Conservation (phyloP, 352 stramenopile genomes). For the Globisporangium paroecandrum region DNA sequence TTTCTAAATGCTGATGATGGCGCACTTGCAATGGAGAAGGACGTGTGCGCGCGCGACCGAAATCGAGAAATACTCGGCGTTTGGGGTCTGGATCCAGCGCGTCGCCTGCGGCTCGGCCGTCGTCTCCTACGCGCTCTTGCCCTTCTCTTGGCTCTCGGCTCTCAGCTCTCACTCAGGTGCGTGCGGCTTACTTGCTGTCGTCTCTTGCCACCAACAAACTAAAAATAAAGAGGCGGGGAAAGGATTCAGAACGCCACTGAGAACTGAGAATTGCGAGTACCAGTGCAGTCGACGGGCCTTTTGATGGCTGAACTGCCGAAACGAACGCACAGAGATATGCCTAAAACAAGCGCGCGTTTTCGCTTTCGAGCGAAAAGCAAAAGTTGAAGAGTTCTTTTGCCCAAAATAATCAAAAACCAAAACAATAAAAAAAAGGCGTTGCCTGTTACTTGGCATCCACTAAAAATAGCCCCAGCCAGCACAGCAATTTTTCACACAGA, state of each 20-base stretch:
- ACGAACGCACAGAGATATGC: neutral
- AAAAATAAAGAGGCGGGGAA: slow-evolving; percentile 12
- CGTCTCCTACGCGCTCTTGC: neutral
- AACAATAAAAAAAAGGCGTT: neutral
- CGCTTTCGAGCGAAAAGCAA: neutral
- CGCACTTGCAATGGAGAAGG: neutral
- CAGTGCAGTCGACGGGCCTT: neutral
- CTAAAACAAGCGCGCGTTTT: neutral
- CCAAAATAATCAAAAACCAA: neutral
- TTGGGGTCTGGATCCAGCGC: neutral
- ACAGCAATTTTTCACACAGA: neutral
- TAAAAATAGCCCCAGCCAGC: neutral
- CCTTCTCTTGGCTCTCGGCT: neutral
- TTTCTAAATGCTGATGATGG: neutral
- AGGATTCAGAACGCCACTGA: slow-evolving; percentile 12
- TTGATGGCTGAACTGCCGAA: neutral
- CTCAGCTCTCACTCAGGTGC: neutral
- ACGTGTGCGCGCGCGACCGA: neutral
- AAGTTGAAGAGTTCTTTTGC: neutral
- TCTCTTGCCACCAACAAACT: slow-evolving; percentile 3
- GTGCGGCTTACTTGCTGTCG: neutral
- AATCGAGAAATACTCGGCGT: slow-evolving; percentile 4
- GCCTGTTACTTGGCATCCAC: slow-evolving; percentile 3
- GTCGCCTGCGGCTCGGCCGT: neutral
- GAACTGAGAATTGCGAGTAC: neutral